Evolutionary conservation across 306 rosid genomes (phyloP).

Genomic region (Betula pendula): DNA sequence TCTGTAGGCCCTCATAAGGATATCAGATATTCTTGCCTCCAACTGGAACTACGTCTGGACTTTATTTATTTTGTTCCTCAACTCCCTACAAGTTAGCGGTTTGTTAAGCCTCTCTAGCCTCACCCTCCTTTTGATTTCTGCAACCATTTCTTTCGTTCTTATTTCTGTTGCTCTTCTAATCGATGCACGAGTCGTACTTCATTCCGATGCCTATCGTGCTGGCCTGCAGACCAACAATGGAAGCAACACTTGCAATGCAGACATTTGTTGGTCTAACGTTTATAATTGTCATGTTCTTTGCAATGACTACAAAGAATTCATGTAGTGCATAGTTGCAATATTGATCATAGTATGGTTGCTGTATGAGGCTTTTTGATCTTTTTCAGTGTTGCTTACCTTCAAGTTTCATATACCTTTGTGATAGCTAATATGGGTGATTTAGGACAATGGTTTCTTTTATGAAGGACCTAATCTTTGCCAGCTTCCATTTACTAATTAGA

Average conservation of each 20-base stretch:
- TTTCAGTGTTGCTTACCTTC: no score
- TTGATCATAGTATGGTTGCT: no score
- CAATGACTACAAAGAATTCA: neutral
- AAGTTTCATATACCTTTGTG: no score
- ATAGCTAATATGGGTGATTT: no score
- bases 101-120: neutral
- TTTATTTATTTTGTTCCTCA: neutral
- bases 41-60: slow-evolving; percentile 10
- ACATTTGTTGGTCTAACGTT: neutral
- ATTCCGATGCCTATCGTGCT: neutral
- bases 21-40: slow-evolving; percentile 6
- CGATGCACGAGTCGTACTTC: neutral
- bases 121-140: neutral
- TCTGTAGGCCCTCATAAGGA: neutral
- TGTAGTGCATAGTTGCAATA: no score
- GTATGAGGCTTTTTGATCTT: no score
- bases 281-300: neutral
- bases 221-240: neutral
- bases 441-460: no score
- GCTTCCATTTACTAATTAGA: no score
- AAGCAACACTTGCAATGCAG: neutral
- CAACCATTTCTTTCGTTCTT: neutral
- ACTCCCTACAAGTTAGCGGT: neutral
- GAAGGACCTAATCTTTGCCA: no score
- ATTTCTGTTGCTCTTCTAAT: neutral